These are phyloP conservation scores for Styphnolobium japonicum DNA, from an alignment of 306 rosid genomes.

Conservation along the genomic window DNA sequence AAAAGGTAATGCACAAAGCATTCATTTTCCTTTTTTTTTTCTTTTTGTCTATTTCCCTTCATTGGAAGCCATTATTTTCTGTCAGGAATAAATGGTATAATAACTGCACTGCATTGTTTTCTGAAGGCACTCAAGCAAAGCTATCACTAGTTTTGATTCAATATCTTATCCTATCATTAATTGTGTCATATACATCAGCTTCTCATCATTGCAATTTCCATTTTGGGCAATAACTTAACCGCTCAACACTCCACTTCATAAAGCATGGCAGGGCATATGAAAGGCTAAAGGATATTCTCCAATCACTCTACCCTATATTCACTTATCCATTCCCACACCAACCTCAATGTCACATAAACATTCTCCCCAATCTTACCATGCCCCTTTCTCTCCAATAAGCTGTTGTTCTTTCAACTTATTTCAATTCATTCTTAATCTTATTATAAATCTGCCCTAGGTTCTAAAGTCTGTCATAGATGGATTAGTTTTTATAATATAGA, in stretches of 20 bases:
- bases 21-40: background rate
- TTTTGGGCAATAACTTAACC: background rate
- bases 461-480: background rate
- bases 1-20: conserved; percentile 50
- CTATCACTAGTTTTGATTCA: background rate
- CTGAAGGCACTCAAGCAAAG: background rate
- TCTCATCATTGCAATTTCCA: background rate
- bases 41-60: background rate
- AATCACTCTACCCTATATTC: background rate
- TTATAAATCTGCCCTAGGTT: background rate
- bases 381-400: background rate
- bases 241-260: background rate
- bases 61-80: background rate
- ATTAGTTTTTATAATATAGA: background rate
- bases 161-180: background rate
- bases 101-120: background rate
- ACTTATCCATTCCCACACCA: background rate
- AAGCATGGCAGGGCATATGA: background rate
- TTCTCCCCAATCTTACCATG: background rate
- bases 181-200: background rate
- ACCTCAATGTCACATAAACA: background rate
- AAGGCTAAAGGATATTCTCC: background rate
- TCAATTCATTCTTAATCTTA: too few species aligned
- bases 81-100: background rate
- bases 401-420: too few species aligned